Evolutionary conservation across 441 rosid species (phyloP).

Genomic region (Pelargonium cotyledonis): DNA sequence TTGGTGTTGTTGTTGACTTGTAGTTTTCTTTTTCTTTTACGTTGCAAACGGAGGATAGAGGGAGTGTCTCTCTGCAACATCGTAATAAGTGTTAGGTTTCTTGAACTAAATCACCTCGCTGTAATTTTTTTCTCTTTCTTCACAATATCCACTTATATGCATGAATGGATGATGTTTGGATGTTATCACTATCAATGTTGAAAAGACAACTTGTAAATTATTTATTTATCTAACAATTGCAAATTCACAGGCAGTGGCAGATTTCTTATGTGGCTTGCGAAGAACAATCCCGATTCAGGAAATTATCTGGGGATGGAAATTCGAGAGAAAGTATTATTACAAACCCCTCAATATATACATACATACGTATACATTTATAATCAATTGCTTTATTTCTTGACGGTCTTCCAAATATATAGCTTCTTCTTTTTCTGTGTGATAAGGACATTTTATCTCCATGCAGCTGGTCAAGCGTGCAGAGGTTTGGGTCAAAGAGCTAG

Average conservation of each 20-base stretch:
- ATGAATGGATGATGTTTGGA: neutral
- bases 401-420: slow-evolving; percentile 11
- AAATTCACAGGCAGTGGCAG: slow-evolving; percentile 76
- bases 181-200: neutral
- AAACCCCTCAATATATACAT: neutral
- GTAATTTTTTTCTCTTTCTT: neutral
- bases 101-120: too few species aligned
- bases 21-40: too few species aligned
- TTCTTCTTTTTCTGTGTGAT: slow-evolving; percentile 25
- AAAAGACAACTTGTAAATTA: neutral
- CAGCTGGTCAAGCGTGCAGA: slow-evolving; percentile 81
- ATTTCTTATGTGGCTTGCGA: slow-evolving; percentile 82
- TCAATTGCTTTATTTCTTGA: slow-evolving; percentile 17
- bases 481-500: slow-evolving; percentile 70
- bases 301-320: slow-evolving; percentile 92
- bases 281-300: slow-evolving; percentile 37
- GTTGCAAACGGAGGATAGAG: too few species aligned
- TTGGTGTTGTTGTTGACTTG: too few species aligned
- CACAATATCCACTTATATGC: too few species aligned
- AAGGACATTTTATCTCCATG: slow-evolving; percentile 19
- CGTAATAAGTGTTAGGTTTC: too few species aligned
- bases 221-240: slow-evolving; percentile 16
- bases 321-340: slow-evolving; percentile 59
- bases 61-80: too few species aligned
- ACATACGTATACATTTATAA: neutral